These are phyloP conservation scores for Tulasnella sp. DNA, from an alignment of 768 basidiomycete genomes.

Conservation along the genomic window DNA sequence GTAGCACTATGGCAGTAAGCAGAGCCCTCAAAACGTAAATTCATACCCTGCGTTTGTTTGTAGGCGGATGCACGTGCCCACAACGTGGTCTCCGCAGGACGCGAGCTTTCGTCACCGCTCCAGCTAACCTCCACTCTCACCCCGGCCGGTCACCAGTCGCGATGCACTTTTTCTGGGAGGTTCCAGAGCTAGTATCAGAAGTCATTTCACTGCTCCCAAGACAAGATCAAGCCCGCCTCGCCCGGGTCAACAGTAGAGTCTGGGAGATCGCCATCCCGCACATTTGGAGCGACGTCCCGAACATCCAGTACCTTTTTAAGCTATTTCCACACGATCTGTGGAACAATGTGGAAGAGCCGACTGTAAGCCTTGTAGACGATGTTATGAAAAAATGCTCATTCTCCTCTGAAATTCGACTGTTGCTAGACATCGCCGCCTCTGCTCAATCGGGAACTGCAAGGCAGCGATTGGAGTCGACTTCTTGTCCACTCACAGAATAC, in stretches of 20 bases:
- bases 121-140: background rate
- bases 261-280: background rate
- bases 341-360: background rate
- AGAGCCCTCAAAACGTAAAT: no score
- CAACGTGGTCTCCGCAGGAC: no score
- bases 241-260: background rate
- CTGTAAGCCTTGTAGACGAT: background rate
- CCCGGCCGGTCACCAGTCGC: background rate
- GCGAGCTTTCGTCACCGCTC: no score
- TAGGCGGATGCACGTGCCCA: no score
- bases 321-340: background rate
- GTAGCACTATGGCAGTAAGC: no score
- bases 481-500: background rate
- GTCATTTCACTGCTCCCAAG: background rate
- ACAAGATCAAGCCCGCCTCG: background rate
- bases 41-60: no score
- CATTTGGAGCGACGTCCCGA: background rate
- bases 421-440: background rate
- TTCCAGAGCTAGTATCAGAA: background rate
- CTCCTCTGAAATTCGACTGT: background rate
- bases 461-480: background rate
- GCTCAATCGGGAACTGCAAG: background rate
- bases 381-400: background rate
- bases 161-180: background rate
- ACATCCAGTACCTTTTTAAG: background rate